phyloP scores from a whole-genome alignment of 352 stramenopile genomes.

The Pythium dissotocum region DNA sequence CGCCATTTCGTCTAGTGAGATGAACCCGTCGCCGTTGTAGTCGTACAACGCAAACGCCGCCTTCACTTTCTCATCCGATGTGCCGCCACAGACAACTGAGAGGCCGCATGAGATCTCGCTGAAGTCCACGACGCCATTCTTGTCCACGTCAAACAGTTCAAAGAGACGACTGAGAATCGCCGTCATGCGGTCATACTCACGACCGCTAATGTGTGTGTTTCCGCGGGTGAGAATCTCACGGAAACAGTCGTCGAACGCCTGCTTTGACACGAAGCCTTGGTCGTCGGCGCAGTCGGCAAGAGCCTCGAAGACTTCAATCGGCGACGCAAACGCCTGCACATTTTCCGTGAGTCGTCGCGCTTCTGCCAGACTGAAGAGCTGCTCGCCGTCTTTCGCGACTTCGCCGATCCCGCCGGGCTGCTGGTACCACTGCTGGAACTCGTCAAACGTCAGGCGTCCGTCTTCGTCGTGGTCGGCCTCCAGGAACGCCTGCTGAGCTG shows the following conservation, averaged over 20 bases:
- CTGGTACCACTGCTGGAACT: conserved; percentile 89
- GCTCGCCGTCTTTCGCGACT: conserved; percentile 75
- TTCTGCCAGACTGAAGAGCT: conserved; percentile 75
- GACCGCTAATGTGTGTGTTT: conserved; percentile 40
- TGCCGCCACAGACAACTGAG: conserved; percentile 82
- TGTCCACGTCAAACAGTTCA: conserved; percentile 82
- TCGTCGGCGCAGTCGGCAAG: conserved; percentile 71
- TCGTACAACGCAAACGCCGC: conserved; percentile 84
- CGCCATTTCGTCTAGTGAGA: conserved; percentile 86
- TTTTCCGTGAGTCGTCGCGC: conserved; percentile 71
- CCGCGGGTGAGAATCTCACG: conserved; percentile 67
- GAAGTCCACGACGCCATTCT: conserved; percentile 84
- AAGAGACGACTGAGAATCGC: conserved; percentile 81
- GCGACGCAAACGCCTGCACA: conserved; percentile 63
- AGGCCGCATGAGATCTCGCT: conserved; percentile 86
- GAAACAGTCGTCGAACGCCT: conserved; percentile 79
- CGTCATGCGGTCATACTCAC: conserved; percentile 65
- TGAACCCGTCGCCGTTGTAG: conserved; percentile 83
- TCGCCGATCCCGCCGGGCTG: conserved; percentile 69
- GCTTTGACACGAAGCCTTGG: conserved; percentile 67
- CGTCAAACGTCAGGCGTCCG: conserved; percentile 73
- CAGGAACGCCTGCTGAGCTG: conserved; percentile 74
- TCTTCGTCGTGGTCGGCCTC: conserved; percentile 72
- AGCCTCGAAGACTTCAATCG: conserved; percentile 79
- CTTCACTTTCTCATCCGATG: conserved; percentile 73